Conservation (phyloP, 1,284 basidiomycete genomes). For the Naganishia sp. region DNA sequence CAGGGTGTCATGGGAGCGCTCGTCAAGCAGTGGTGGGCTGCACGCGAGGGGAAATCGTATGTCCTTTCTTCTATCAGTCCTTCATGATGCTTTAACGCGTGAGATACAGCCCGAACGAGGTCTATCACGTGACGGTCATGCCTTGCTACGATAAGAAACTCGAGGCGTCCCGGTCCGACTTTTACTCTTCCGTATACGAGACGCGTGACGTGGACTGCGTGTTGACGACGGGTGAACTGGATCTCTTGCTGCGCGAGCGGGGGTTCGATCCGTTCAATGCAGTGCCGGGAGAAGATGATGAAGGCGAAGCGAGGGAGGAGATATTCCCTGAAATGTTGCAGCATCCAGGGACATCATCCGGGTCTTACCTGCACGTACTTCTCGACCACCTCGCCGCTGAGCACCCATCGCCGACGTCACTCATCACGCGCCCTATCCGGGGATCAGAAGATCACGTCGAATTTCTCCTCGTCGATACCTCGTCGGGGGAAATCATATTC, state of each 20-base stretch:
- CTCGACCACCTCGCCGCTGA: slow-evolving; percentile 58
- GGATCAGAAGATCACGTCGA: slow-evolving; percentile 66
- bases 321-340: slow-evolving; percentile 70
- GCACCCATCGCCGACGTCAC: slow-evolving; percentile 58
- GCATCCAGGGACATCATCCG: slow-evolving; percentile 86
- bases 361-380: slow-evolving; percentile 84
- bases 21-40: slow-evolving; percentile 80
- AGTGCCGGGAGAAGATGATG: slow-evolving; percentile 59
- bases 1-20: slow-evolving; percentile 93
- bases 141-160: slow-evolving; percentile 99
- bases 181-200: slow-evolving; percentile 73
- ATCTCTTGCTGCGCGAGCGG: slow-evolving; percentile 78
- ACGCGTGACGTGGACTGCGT: slow-evolving; percentile 96
- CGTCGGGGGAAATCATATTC: slow-evolving; percentile 69
- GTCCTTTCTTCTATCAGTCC: slow-evolving; percentile 43
- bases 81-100: neutral
- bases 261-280: slow-evolving; percentile 71
- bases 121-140: slow-evolving; percentile 98
- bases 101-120: slow-evolving; percentile 65
- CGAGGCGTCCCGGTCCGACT: slow-evolving; percentile 90
- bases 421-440: slow-evolving; percentile 65
- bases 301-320: slow-evolving; percentile 30
- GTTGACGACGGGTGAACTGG: slow-evolving; percentile 93
- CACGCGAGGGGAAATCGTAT: slow-evolving; percentile 64
- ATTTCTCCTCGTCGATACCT: slow-evolving; percentile 59